A percentile compares a stretch with the other conserved stretches of the same genome.
phyloP scores from a whole-genome alignment of 148 eudicot species.

The Rheum nobile region DNA sequence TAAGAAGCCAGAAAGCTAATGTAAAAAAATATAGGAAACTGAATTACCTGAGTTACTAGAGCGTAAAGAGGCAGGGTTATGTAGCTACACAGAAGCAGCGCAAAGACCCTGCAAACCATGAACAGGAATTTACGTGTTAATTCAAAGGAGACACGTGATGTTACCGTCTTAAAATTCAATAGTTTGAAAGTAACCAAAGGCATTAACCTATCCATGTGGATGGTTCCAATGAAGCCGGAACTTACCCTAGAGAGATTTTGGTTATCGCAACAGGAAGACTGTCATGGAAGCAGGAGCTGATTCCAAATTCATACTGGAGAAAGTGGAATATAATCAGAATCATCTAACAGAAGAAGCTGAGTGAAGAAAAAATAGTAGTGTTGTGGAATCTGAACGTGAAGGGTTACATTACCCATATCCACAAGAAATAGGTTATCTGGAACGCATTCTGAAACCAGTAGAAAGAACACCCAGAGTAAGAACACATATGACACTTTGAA shows the following conservation, averaged over 20 bases:
- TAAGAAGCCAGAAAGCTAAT: too few relatives aligned
- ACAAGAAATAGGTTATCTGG: conserved; percentile 70
- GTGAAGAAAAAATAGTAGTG: neutral
- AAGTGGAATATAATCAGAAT: conserved; percentile 1
- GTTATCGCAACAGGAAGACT: conserved; percentile 24
- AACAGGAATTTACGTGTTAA: neutral
- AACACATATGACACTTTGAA: neutral
- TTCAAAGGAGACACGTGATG: neutral
- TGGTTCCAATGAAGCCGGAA: neutral
- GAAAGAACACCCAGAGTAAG: neutral
- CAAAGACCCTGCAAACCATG: conserved; percentile 33
- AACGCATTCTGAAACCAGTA: conserved; percentile 62
- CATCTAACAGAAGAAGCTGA: neutral
- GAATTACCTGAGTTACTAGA: conserved; percentile 73
- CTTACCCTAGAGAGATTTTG: conserved; percentile 67
- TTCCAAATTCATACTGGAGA: conserved; percentile 83
- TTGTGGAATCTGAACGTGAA: conserved; percentile 1
- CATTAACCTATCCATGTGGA: neutral
- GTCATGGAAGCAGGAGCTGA: conserved; percentile 56
- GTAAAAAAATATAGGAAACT: too few relatives aligned
- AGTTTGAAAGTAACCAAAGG: neutral
- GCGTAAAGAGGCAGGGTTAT: conserved; percentile 85
- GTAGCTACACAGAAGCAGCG: conserved; percentile 69
- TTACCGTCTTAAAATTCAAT: neutral
- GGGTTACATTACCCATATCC: conserved; percentile 54